Percentiles rank a stretch among this genome's conserved stretches.
Evolutionary conservation across 768 basidiomycete genomes (phyloP).

Genomic region (Thelephora ganbajun): DNA sequence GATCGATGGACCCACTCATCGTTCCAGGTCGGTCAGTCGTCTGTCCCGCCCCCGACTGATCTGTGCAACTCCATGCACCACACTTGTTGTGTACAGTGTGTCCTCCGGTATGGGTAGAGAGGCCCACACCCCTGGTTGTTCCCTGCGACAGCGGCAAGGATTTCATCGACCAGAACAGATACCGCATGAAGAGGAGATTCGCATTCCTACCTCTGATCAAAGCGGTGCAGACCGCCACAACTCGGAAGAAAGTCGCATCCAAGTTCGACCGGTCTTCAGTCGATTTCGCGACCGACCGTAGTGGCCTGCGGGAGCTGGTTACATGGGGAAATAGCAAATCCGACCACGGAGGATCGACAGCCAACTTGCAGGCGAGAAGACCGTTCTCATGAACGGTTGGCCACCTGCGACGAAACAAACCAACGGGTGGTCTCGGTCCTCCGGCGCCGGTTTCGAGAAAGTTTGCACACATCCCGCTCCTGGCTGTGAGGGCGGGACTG

Average conservation of each 20-base stretch:
- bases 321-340: slow-evolving; percentile 31
- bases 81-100: slow-evolving; percentile 26
- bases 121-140: slow-evolving; percentile 35
- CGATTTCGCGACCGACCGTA: slow-evolving; percentile 47
- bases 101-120: slow-evolving; percentile 41
- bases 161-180: slow-evolving; percentile 46
- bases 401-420: slow-evolving; percentile 24
- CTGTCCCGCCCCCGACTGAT: background rate
- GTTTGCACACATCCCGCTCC: slow-evolving; percentile 10
- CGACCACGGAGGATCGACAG: slow-evolving; percentile 50
- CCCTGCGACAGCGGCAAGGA: slow-evolving; percentile 34
- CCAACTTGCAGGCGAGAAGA: slow-evolving; percentile 42
- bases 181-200: slow-evolving; percentile 19
- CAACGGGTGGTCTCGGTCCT: slow-evolving; percentile 22
- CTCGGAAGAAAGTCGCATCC: slow-evolving; percentile 12
- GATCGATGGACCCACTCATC: slow-evolving; percentile 10
- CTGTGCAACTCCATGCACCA: background rate
- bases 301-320: slow-evolving; percentile 46
- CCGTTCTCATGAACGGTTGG: slow-evolving; percentile 50
- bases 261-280: slow-evolving; percentile 23
- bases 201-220: slow-evolving; percentile 42
- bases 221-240: slow-evolving; percentile 32
- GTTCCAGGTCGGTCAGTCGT: slow-evolving; percentile 15
- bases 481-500: too few species aligned
- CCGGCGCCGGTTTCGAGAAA: slow-evolving; percentile 48